Evolutionary conservation across 1,139 yeast species (phyloP), one percentile per base, ranked within the genome.

Genomic region (Suhomyces ambrosiae): DNA sequence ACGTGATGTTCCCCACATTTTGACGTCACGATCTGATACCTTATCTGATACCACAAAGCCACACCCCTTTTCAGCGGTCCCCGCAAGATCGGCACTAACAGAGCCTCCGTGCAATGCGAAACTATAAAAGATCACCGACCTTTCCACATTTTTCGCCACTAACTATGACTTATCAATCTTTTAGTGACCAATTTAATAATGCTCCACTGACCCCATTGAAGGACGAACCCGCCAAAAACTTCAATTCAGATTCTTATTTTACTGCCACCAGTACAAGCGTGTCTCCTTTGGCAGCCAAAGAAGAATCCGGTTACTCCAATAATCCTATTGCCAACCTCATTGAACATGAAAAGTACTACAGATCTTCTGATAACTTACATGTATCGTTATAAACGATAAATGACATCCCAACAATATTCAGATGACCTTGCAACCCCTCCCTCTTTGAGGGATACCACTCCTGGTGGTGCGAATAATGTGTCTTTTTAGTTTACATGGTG

Each of bases 351-450:
- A 46, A 43, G 38, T 55, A 45, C 41, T 56, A 58, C 44, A 49
- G 41, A 42, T 59, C 64, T 6, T 55, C 63, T 9, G 69, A 63
- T 45, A 62, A 63, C 45, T 58, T 63, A 42, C 60, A 58, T 42
- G 58, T 63, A 29, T 60, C 65, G 9, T 58, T 60, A 49, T 60
- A 45, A 41, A 23, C 22, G 8, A 5, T 18, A 8, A 18, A 18
- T 18, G 5, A n/a, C n/a, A n/a, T n/a, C 24, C 11, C 6, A 10
- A 5, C 11, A 7, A 7, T 12, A 10, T 10, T 6, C 24, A 23
- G 9, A 12, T 23, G 24, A 23, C 11, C 11, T 23, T 12, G 22
- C 22, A 19, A 19, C 22, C n/a, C n/a, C n/a, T n/a, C n/a, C n/a
- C n/a, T n/a, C n/a, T n/a, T n/a, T n/a, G n/a, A n/a, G n/a, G n/a